Base-by-base conservation (phyloP, 2,329 filamentous ascomycete species). In the Rachicladosporium sp. region DNA sequence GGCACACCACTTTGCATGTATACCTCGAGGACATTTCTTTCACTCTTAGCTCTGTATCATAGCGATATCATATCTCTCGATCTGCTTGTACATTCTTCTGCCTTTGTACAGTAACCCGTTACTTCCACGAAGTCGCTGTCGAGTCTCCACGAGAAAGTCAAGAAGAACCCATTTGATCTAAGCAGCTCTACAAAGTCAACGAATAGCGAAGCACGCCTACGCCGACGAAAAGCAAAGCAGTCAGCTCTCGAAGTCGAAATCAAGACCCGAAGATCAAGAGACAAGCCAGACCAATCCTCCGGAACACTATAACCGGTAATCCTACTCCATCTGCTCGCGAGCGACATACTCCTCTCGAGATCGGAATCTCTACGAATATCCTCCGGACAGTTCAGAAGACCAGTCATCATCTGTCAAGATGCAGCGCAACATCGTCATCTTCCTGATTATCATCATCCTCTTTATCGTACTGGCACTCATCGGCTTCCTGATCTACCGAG, bases 361-460 rank as follows among this genome's bases (percentile, higher is more conserved):
- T 27, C 31, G 12, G 11, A 27, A n/a, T 33, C 27, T 46, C 35
- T 32, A 31, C 37, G 29, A 34, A 19, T 10, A 19, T 19, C 40
- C 35, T 36, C 41, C 29, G 36, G 19, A 9, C 11, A 35, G n/a
- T 4, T 31, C 29, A 31, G n/a, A 35, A 23, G 29, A 35, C 6
- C 33, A 12, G 6, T 30, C 19, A 31, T 12, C 27, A 41, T 43
- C 38, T 41, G 35, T 44, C 46, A 64, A 37, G 34, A 70, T 70
- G 67, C 58, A 67, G 56, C 65, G 66, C 57, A 70, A 70, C 57
- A 58, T 70, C 47, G 66, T 67, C 59, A 67, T 70, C 58, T 67
- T 67, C 56, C 57, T 68, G 50, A 70, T 70, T 56, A 64, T 70
- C 55, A 61, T 70, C 50, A 62, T 70, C 55, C 67, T 70, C 51